Evolutionary conservation across 2,329 filamentous ascomycete genomes (phyloP).

Genomic region (Purpureocillium lavendulum): DNA sequence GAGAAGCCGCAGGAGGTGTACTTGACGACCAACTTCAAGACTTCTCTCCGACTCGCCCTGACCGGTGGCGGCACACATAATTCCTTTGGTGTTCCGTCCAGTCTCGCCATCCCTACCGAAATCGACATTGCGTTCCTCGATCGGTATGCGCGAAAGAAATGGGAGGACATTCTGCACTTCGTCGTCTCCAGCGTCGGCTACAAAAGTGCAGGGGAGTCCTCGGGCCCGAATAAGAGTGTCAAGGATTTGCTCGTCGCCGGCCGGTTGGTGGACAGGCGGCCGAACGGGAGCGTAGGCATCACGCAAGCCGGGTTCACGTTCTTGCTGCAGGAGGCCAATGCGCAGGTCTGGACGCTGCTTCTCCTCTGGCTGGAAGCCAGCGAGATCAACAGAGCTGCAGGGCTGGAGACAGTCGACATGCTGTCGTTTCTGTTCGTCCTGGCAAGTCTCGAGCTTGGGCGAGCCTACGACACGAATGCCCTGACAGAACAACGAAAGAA

Average conservation of each 20-base stretch:
- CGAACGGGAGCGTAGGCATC: slow-evolving; percentile 65
- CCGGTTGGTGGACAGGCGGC: slow-evolving; percentile 61
- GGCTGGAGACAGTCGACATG: slow-evolving; percentile 86
- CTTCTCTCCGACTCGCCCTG: slow-evolving; percentile 75
- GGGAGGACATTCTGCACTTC: slow-evolving; percentile 94
- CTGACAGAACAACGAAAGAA: slow-evolving; percentile 74
- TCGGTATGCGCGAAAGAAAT: slow-evolving; percentile 76
- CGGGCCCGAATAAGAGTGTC: slow-evolving; percentile 63
- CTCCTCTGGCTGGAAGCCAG: slow-evolving; percentile 88
- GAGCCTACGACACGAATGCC: slow-evolving; percentile 80
- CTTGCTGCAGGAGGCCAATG: slow-evolving; percentile 87
- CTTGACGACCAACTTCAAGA: slow-evolving; percentile 74
- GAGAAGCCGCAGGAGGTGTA: slow-evolving; percentile 63
- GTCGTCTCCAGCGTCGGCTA: slow-evolving; percentile 72
- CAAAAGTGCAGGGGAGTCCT: slow-evolving; percentile 35
- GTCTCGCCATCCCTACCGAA: slow-evolving; percentile 49
- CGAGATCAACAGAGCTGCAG: slow-evolving; percentile 46
- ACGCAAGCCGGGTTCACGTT: slow-evolving; percentile 94
- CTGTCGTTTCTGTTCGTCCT: slow-evolving; percentile 94
- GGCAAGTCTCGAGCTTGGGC: slow-evolving; percentile 83
- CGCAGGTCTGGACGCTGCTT: slow-evolving; percentile 92
- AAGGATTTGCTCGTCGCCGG: slow-evolving; percentile 77
- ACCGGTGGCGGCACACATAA: slow-evolving; percentile 79
- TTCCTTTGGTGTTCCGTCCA: slow-evolving; percentile 84
- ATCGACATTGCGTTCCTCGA: slow-evolving; percentile 71